Conservation (phyloP, 768 basidiomycete species). For the Chalciporus pseudorubinellus region DNA sequence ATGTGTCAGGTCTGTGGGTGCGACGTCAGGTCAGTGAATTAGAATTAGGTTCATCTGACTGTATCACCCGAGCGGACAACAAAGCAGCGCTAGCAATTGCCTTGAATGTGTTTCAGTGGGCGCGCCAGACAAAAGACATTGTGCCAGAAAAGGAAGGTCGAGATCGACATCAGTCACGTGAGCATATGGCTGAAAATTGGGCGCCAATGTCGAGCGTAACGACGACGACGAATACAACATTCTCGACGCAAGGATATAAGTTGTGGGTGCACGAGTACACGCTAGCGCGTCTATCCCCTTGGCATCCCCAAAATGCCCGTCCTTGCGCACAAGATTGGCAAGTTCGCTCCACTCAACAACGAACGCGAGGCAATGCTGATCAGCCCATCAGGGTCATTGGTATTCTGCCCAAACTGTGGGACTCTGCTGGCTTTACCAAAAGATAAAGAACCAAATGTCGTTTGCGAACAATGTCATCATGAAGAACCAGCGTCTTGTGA, state of each 20-base stretch:
- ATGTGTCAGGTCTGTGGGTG: too few relatives aligned
- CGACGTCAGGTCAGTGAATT: too few relatives aligned
- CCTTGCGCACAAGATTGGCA: slow-evolving; percentile 50
- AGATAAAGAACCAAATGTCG: slow-evolving; percentile 69
- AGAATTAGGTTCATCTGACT: too few relatives aligned
- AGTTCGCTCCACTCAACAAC: slow-evolving; percentile 12
- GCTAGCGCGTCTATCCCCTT: background rate
- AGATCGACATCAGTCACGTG: slow-evolving; percentile 25
- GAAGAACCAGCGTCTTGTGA: slow-evolving; percentile 86
- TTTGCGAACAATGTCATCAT: slow-evolving; percentile 86
- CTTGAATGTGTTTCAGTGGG: slow-evolving; percentile 20
- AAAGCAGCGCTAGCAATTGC: slow-evolving; percentile 8
- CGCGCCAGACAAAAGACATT: slow-evolving; percentile 14
- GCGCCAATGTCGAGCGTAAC: too few relatives aligned
- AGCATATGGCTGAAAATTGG: background rate
- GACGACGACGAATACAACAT: too few relatives aligned
- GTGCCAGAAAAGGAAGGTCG: slow-evolving; percentile 15
- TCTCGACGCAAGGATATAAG: too few relatives aligned
- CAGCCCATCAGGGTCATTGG: slow-evolving; percentile 60
- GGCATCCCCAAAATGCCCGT: slow-evolving; percentile 19
- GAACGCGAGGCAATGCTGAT: background rate
- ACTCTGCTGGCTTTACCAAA: slow-evolving; percentile 82
- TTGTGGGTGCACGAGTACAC: too few relatives aligned
- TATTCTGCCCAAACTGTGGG: slow-evolving; percentile 94
- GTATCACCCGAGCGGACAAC: background rate